Conservation (phyloP, 805 yeast species). For the Yarrowia divulgata region DNA sequence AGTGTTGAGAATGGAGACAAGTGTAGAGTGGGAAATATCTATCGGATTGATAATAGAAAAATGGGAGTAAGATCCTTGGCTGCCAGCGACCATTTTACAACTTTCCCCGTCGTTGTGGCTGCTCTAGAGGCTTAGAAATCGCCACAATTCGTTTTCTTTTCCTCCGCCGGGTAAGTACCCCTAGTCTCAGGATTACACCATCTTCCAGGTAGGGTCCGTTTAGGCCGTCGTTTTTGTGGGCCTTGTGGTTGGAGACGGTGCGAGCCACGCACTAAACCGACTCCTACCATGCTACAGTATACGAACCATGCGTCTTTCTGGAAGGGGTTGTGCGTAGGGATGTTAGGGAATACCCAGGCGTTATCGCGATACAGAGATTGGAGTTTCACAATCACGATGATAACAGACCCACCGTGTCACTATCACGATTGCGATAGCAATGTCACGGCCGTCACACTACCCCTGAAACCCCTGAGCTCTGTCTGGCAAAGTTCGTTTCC, state of each 20-base stretch:
- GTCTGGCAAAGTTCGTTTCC: no score
- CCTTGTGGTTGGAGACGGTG: neutral
- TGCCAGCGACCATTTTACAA: no score
- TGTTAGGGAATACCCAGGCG: no score
- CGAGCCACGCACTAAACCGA: neutral
- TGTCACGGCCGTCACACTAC: no score
- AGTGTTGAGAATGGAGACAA: neutral
- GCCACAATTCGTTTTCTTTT: neutral
- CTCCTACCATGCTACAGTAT: neutral
- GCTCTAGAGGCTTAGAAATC: neutral
- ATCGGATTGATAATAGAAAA: neutral
- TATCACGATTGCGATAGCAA: no score
- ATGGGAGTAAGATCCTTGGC: neutral
- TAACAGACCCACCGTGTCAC: no score
- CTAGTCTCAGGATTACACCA: slow-evolving; percentile 17
- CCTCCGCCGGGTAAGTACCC: slow-evolving; percentile 9
- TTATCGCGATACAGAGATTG: no score
- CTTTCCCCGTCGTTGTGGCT: neutral
- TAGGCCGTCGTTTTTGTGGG: neutral
- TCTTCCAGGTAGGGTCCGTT: neutral
- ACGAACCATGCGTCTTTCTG: no score
- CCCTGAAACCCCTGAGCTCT: no score
- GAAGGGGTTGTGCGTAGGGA: no score
- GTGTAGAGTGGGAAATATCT: neutral
- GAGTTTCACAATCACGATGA: no score